Percentiles rank a stretch among this genome's conserved stretches.
Conservation (phyloP, 352 stramenopile species). For the Globisporangium megalacanthum region DNA sequence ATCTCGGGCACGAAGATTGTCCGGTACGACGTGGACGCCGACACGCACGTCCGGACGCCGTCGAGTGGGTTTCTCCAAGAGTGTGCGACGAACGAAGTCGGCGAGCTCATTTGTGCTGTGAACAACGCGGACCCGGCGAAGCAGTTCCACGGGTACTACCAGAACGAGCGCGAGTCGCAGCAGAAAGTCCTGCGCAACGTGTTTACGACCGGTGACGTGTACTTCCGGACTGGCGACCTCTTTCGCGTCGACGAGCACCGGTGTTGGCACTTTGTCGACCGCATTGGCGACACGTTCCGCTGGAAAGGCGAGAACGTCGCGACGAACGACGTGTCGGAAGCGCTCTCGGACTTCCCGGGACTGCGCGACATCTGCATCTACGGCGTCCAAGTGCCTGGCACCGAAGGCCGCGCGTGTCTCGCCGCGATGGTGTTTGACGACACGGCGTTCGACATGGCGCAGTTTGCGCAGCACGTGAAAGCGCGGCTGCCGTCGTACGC, state of each 20-base stretch:
- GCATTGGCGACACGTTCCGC: slow-evolving; percentile 90
- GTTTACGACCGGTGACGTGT: slow-evolving; percentile 81
- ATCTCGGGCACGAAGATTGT: slow-evolving; percentile 70
- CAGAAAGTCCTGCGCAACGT: slow-evolving; percentile 85
- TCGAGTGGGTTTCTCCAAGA: slow-evolving; percentile 36
- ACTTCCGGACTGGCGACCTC: slow-evolving; percentile 90
- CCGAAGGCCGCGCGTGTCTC: slow-evolving; percentile 79
- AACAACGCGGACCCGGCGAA: slow-evolving; percentile 41
- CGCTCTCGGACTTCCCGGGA: slow-evolving; percentile 67
- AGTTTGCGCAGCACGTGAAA: slow-evolving; percentile 50
- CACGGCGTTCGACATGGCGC: slow-evolving; percentile 40
- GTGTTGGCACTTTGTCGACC: slow-evolving; percentile 89
- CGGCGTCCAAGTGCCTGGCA: slow-evolving; percentile 60
- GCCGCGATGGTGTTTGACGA: slow-evolving; percentile 81
- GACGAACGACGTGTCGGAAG: slow-evolving; percentile 86
- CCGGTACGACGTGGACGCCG: slow-evolving; percentile 68
- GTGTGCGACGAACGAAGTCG: slow-evolving; percentile 52
- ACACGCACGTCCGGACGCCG: slow-evolving; percentile 51
- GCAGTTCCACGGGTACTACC: slow-evolving; percentile 88
- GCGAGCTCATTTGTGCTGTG: slow-evolving; percentile 71
- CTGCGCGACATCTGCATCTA: slow-evolving; percentile 80
- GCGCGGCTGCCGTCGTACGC: slow-evolving; percentile 57
- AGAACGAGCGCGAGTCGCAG: slow-evolving; percentile 59
- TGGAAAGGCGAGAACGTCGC: slow-evolving; percentile 94
- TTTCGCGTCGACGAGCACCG: slow-evolving; percentile 68